phyloP scores from a whole-genome alignment of 768 basidiomycete species.

The Suillus subalutaceus region DNA sequence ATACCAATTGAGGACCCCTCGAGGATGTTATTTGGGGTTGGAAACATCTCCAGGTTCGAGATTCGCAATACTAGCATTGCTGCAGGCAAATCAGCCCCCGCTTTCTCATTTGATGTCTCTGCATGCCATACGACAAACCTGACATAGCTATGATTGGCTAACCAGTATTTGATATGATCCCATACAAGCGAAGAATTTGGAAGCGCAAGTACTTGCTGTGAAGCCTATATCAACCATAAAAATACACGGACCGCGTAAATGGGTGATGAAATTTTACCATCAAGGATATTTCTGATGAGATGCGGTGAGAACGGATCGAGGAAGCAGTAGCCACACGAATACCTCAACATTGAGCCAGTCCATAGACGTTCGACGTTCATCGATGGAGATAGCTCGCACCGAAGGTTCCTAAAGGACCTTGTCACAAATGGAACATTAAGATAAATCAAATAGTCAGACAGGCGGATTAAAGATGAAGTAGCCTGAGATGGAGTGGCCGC shows the following conservation, averaged over 20 bases:
- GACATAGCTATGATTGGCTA: not conserved
- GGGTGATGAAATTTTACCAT: not conserved
- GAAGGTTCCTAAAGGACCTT: not conserved
- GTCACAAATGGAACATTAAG: not conserved
- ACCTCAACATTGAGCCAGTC: not conserved
- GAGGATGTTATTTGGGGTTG: not conserved
- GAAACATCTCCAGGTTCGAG: not conserved
- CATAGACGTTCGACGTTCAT: not conserved
- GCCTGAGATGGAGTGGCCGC: not conserved
- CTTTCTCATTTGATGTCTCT: not conserved
- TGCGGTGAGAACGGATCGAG: conserved; percentile 8
- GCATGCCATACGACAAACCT: not conserved
- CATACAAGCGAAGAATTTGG: not conserved
- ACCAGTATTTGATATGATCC: not conserved
- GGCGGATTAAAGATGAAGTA: not conserved
- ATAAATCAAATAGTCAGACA: too few species aligned
- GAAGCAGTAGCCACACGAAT: not conserved
- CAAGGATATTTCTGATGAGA: not conserved
- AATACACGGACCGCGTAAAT: conserved; percentile 1
- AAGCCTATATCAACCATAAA: not conserved
- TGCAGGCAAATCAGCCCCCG: not conserved
- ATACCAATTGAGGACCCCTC: not conserved
- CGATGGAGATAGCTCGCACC: not conserved
- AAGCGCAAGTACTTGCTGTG: not conserved
- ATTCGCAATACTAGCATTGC: not conserved